phyloP scores from a whole-genome alignment of 2,329 filamentous ascomycete species.

The Pestalotiopsis fici region DNA sequence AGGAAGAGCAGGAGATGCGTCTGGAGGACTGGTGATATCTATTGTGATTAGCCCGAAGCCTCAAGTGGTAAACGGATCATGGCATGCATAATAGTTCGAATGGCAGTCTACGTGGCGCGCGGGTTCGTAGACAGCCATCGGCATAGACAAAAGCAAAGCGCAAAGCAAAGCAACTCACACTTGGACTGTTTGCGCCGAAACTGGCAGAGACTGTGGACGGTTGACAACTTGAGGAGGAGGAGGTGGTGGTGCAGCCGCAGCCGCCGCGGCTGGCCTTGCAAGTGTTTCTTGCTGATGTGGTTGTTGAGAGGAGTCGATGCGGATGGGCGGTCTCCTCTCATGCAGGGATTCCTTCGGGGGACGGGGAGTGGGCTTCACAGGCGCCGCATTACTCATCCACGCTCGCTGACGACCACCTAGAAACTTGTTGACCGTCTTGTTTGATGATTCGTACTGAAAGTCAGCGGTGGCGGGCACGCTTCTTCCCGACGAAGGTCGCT shows the following conservation, averaged over 20 bases:
- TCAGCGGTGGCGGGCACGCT: conserved; percentile 13
- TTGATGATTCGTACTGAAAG: conserved; percentile 36
- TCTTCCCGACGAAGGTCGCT: conserved; percentile 6
- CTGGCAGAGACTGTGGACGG: neutral
- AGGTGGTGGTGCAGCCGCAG: neutral
- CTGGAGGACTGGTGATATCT: neutral
- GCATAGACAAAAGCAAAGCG: conserved; percentile 1
- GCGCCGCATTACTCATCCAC: conserved; percentile 31
- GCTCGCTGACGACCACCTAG: conserved; percentile 35
- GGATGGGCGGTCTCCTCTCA: neutral
- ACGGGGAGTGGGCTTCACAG: conserved; percentile 30
- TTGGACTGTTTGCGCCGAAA: neutral
- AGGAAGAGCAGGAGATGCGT: conserved; percentile 44
- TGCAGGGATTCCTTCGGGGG: conserved; percentile 8
- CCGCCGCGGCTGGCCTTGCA: neutral
- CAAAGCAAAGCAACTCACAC: conserved; percentile 1
- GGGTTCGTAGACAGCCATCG: neutral
- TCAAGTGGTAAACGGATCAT: neutral
- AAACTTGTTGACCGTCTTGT: conserved; percentile 41
- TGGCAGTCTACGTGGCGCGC: neutral
- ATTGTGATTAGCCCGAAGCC: neutral
- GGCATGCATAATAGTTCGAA: neutral
- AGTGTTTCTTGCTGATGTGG: conserved; percentile 8
- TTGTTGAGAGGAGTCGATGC: conserved; percentile 11
- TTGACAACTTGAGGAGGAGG: neutral